phyloP scores from a whole-genome alignment of 208 protist species.

The Tritrichomonas musculus region DNA sequence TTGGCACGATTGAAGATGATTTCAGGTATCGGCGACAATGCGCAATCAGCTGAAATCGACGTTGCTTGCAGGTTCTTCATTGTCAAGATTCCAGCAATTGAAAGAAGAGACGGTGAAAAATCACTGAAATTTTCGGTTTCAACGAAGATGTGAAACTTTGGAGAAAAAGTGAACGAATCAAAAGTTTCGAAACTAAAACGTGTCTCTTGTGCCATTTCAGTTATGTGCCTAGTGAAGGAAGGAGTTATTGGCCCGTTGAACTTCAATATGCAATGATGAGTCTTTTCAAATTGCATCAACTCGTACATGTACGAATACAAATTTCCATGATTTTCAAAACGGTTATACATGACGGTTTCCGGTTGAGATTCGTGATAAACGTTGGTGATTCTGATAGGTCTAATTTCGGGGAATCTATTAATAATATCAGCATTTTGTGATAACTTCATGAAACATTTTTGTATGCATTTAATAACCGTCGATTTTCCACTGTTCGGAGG shows the following conservation, averaged over 20 bases:
- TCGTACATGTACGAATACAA: background rate
- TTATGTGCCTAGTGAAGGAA: background rate
- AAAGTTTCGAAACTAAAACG: background rate
- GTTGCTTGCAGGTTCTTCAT: background rate
- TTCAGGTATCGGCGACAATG: background rate
- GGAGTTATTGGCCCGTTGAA: background rate
- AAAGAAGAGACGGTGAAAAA: background rate
- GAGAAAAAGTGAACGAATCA: background rate
- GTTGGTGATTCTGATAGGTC: background rate
- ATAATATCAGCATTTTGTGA: background rate
- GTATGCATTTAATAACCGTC: background rate
- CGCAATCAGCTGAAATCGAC: background rate
- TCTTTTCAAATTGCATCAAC: background rate
- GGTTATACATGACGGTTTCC: background rate
- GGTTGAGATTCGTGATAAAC: background rate
- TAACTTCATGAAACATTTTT: background rate
- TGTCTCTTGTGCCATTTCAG: background rate
- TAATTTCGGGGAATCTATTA: background rate
- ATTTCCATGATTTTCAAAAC: background rate
- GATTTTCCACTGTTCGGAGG: background rate
- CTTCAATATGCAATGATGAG: slow-evolving; percentile 9
- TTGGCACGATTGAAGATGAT: background rate
- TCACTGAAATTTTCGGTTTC: background rate
- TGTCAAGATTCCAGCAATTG: background rate
- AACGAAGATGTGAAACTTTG: background rate